Base-by-base conservation (phyloP, 2,329 filamentous ascomycete genomes). In the Diaporthe sp. region DNA sequence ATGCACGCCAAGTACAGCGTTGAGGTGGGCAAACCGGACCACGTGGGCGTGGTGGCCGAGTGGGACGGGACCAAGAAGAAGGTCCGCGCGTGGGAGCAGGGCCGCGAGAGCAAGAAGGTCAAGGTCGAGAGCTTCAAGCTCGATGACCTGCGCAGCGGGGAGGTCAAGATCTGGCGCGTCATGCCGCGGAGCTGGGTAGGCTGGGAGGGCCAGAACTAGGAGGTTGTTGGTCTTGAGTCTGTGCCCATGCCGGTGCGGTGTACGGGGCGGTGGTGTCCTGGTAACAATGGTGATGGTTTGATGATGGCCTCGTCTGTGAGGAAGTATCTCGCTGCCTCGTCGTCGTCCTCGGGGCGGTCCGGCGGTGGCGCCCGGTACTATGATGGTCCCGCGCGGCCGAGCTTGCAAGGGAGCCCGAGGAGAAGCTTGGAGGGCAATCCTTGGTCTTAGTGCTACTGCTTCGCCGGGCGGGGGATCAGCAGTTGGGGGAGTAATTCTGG, bases 11-110 rank as follows among this genome's bases (percentile, higher is more conserved):
- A 98, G 83, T 99, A 99, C 83, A 92, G 89, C 65, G 87, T 91
- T 70, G 97, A 99, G 78, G 94, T 98, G 1, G 96, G 95, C 77
- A 97, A 94, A 81, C 91, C 91, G 5, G 94, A 96, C 77, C 97
- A 99, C 80, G 96, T 98, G 0, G 97, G 91, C 2, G 86, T 99
- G 3, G 96, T 99, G 5, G 91, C 95, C 13, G 97, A 99, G 82
- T 99, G 97, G 97, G 97, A 99, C 82, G 97, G 97, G 4, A 97
- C 95, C 53, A 98, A 98, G 90, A 98, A 98, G 89, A 98, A 98
- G 88, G 93, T 99, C 35, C 88, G 96, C 37, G 96, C 93, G 2
- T 98, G 95, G 94, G 97, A 98, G 83, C 97, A 99, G 82, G 96
- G 96, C 0, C 88, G 96, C 19, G 96, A 98, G 86, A 96, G 92